Percentiles rank a stretch among this genome's conserved stretches.
These are phyloP conservation scores for Vitis hybrid DNA, from an alignment of 177 flowering plant genomes.

Conservation along the genomic window DNA sequence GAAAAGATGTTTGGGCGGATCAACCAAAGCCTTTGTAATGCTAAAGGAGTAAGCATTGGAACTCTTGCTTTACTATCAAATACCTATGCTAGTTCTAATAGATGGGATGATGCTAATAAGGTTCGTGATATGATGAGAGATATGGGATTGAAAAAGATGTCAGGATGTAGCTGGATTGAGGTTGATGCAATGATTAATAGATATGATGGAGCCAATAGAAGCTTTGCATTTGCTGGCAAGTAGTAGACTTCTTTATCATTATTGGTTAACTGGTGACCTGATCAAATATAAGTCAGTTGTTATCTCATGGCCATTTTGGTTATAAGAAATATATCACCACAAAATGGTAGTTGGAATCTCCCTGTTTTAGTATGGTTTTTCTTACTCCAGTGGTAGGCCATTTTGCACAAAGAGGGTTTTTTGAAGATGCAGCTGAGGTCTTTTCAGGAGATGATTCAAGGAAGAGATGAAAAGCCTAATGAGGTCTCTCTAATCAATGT, in stretches of 20 bases:
- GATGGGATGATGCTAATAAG: slow-evolving; percentile 31
- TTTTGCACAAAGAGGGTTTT: too few relatives aligned
- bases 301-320: too few relatives aligned
- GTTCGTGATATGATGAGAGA: slow-evolving; percentile 20
- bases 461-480: too few relatives aligned
- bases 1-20: slow-evolving; percentile 22
- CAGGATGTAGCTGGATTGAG: slow-evolving; percentile 31
- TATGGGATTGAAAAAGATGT: slow-evolving; percentile 27
- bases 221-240: neutral
- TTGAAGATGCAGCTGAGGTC: too few relatives aligned
- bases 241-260: neutral
- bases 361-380: too few relatives aligned
- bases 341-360: too few relatives aligned
- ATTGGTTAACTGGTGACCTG: neutral
- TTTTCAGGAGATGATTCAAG: too few relatives aligned
- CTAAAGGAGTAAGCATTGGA: slow-evolving; percentile 20
- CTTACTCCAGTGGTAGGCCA: too few relatives aligned
- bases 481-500: too few relatives aligned
- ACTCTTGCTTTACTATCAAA: slow-evolving; percentile 29
- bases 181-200: neutral
- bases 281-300: too few relatives aligned
- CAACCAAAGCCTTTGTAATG: neutral
- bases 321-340: too few relatives aligned
- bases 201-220: neutral
- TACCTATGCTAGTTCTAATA: slow-evolving; percentile 19